A percentile compares a stretch with the other conserved stretches of the same genome.
Conservation (phyloP, 106 monocot species). For the Dactylorhiza incarnata region DNA sequence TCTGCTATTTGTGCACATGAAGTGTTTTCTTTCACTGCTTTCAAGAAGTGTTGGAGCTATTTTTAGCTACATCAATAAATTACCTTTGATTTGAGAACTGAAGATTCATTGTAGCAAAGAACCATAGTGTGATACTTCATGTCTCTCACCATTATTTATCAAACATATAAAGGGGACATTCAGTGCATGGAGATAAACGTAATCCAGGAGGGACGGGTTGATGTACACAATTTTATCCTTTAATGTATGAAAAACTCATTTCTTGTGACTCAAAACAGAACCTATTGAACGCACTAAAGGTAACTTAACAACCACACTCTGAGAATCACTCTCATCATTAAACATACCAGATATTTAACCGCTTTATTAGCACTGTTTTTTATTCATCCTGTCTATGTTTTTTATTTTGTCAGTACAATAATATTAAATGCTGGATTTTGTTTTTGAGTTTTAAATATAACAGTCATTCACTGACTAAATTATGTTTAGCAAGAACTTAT, state of each 20-base stretch:
- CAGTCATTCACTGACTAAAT: neutral
- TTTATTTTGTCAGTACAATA: neutral
- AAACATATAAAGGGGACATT: too few species aligned
- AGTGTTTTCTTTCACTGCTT: neutral
- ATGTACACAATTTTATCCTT: too few species aligned
- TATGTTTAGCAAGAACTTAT: neutral
- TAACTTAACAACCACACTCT: too few species aligned
- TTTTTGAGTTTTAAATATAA: neutral
- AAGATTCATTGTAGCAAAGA: neutral
- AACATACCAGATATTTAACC: neutral
- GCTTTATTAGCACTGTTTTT: neutral
- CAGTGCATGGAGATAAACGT: too few species aligned
- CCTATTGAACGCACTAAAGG: too few species aligned
- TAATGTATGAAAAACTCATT: too few species aligned
- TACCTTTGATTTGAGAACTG: neutral
- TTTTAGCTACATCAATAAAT: neutral
- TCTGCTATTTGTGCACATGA: neutral
- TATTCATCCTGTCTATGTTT: neutral
- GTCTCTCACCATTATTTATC: neutral
- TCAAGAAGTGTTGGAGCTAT: neutral
- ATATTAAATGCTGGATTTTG: neutral
- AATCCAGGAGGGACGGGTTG: too few species aligned
- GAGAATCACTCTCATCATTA: neutral
- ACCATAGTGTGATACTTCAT: neutral
- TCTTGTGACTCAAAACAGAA: too few species aligned